Base-by-base conservation (phyloP, 2,329 filamentous ascomycete species). In the Penicillium expansum region DNA sequence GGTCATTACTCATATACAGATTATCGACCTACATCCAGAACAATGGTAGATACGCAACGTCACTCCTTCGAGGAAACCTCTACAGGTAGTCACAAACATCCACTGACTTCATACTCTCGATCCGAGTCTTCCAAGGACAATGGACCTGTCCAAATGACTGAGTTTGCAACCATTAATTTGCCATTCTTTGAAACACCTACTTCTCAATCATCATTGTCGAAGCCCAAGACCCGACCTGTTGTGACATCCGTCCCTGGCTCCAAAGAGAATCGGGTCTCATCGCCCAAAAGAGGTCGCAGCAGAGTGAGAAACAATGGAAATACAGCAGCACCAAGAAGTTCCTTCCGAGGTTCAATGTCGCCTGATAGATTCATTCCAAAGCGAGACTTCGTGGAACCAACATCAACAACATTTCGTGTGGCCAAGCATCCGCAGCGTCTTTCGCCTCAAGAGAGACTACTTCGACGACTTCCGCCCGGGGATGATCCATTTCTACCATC, bases 351-450 rank as follows among this genome's bases (percentile, higher is more conserved):
- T 16, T 68, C 70, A 14, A 56, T 58, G 13, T 78, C 76, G 11
- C 80, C 80, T 22, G 86, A 88, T 69, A 79, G 86, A 29, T 88
- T 87, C 66, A 80, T 88, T 43, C 77, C 82, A 32, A 66, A 67
- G 51, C 76, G 80, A 47, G 75, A 76, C 48, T 74, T 74, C 45
- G 70, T 72, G 5, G 71, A 74, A 22, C 64, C 73, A 35, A 71
- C 77, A 16, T 73, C 77, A 24, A 76, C 82, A 52, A 80, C 77
- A 45, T 86, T 83, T 62, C 79, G 78, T 56, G 63, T 84, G 30
- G 80, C 77, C 61, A 85, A 82, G 63, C 71, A 77, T 45, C 71
- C 77, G 18, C 67, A 75, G 33, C 74, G 76, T 30, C 69, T 84
- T 16, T 77, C 77, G 13, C 65, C 71, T 16, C 73, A 76, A 50